These are phyloP conservation scores for Naganishia albida DNA, from an alignment of 1,284 basidiomycete genomes.

Conservation along the genomic window DNA sequence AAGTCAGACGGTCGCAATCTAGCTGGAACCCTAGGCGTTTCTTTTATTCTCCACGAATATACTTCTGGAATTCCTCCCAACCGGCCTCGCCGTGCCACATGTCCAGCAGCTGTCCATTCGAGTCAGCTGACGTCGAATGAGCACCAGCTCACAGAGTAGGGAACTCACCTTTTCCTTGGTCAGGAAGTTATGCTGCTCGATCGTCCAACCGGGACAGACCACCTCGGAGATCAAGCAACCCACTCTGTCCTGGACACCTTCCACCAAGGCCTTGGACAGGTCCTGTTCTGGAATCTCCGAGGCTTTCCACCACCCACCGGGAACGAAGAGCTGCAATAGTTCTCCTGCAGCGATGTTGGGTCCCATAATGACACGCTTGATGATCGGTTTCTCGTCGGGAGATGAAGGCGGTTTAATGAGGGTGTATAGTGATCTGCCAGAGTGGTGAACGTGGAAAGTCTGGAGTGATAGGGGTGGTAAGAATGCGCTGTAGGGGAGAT, in stretches of 20 bases:
- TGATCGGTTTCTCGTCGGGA: constrained; percentile 33
- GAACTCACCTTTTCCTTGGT: constrained; percentile 41
- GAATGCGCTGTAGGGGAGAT: neutral
- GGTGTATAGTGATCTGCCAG: constrained; percentile 49
- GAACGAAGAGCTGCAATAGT: constrained; percentile 47
- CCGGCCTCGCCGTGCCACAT: constrained; percentile 42
- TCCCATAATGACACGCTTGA: constrained; percentile 46
- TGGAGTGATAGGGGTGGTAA: constrained; percentile 18
- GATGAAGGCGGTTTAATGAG: constrained; percentile 41
- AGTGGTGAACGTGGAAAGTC: constrained; percentile 49
- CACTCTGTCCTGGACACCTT: constrained; percentile 37
- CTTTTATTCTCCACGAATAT: constrained; percentile 30
- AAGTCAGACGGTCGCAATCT: neutral
- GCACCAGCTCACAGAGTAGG: neutral
- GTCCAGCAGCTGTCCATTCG: constrained; percentile 38
- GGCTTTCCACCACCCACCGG: constrained; percentile 53
- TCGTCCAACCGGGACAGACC: constrained; percentile 46
- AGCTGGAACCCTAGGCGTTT: neutral
- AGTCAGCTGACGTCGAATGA: neutral
- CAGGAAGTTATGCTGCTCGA: constrained; percentile 48
- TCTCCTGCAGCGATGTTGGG: constrained; percentile 41
- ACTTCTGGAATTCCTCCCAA: constrained; percentile 43
- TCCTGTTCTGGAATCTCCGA: constrained; percentile 48
- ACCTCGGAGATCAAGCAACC: constrained; percentile 51
- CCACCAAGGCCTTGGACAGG: constrained; percentile 19